phyloP scores from a whole-genome alignment of 2,329 filamentous ascomycete genomes.

The Fusarium veterinarium region DNA sequence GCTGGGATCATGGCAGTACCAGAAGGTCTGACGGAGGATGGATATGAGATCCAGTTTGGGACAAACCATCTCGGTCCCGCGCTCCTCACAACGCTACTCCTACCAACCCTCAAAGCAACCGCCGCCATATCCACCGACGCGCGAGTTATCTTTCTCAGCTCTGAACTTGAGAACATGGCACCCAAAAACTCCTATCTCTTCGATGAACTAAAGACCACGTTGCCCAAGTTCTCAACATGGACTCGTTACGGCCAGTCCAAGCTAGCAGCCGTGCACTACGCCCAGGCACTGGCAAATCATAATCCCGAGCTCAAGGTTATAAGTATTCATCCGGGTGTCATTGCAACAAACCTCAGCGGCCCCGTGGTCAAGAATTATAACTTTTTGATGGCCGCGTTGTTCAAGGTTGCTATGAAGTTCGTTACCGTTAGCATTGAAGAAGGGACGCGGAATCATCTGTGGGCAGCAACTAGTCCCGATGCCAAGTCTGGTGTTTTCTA shows the following conservation, averaged over 20 bases:
- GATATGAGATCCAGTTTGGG: background rate
- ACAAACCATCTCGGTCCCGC: background rate
- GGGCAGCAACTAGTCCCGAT: background rate
- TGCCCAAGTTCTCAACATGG: background rate
- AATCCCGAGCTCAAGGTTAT: background rate
- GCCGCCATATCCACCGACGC: background rate
- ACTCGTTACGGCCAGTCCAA: background rate
- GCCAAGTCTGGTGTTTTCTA: background rate
- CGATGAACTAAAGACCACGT: background rate
- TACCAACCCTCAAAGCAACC: background rate
- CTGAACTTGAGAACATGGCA: background rate
- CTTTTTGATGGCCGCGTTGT: background rate
- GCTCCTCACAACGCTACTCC: background rate
- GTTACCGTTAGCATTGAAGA: background rate
- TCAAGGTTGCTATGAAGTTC: background rate
- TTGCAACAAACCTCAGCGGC: background rate
- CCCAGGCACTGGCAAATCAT: background rate
- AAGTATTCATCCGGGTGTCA: background rate
- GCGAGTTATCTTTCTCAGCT: background rate
- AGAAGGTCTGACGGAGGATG: background rate
- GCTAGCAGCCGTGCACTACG: background rate
- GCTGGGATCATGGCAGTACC: accelerated
- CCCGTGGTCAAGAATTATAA: background rate
- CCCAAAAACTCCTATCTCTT: background rate
- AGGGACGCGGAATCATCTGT: background rate